These are phyloP conservation scores for Aurantiochytrium sp. DNA, from an alignment of 108 stramenopile genomes.

Conservation along the genomic window DNA sequence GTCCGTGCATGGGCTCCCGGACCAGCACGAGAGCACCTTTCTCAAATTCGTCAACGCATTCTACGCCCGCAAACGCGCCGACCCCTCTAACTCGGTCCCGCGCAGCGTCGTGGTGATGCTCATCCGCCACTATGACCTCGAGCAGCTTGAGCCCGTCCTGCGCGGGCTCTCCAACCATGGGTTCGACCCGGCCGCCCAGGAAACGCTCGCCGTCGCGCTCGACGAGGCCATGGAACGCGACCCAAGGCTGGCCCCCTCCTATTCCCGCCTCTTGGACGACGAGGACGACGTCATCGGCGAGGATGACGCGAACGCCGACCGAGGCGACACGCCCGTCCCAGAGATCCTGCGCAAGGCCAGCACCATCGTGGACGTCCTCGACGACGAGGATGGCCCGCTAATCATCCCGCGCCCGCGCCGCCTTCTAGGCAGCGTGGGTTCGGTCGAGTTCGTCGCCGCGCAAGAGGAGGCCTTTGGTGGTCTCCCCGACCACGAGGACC, in stretches of 20 bases:
- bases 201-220: neutral
- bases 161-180: neutral
- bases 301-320: neutral
- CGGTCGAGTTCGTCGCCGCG: neutral
- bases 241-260: no score
- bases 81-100: neutral
- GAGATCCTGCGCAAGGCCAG: neutral
- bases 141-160: neutral
- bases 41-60: neutral
- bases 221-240: neutral
- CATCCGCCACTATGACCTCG: neutral
- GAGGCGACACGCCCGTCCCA: neutral
- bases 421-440: neutral
- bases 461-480: neutral
- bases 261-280: no score
- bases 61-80: neutral
- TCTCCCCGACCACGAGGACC: constrained; percentile 47
- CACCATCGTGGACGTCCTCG: neutral
- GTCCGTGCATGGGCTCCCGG: neutral
- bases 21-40: neutral
- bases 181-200: neutral
- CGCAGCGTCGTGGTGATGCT: neutral
- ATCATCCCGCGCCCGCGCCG: neutral
- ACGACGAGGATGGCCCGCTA: neutral
- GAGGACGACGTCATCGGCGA: neutral